These are phyloP conservation scores for Wickerhamiella spandovensis DNA, from an alignment of 805 yeast genomes.

Conservation along the genomic window DNA sequence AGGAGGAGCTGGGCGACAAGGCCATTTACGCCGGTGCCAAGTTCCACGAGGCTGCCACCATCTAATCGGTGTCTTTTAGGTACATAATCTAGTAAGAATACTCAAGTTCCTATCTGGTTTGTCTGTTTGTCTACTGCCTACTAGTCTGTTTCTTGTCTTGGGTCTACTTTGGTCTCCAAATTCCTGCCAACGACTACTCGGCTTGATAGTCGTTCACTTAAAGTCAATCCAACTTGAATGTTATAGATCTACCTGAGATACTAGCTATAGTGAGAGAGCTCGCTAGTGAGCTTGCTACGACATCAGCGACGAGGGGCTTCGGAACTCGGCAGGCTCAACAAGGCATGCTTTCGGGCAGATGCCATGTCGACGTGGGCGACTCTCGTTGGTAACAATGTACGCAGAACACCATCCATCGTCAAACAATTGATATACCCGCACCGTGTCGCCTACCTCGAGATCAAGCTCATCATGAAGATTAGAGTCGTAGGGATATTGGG, in stretches of 20 bases:
- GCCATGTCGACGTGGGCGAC: conserved; percentile 6
- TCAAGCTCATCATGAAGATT: conserved; percentile 74
- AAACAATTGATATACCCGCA: conserved; percentile 64
- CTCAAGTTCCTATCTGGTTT: too few relatives aligned
- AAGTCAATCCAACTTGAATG: too few relatives aligned
- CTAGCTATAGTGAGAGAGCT: too few relatives aligned
- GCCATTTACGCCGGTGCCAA: conserved; percentile 89
- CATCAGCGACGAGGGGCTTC: neutral
- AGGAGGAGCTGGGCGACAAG: conserved; percentile 96
- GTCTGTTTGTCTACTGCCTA: too few relatives aligned
- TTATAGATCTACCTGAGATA: neutral
- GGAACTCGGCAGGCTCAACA: conserved; percentile 1
- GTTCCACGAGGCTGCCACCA: conserved; percentile 48
- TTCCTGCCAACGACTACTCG: too few relatives aligned
- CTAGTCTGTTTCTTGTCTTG: too few relatives aligned
- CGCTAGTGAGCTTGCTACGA: neutral
- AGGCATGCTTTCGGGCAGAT: conserved; percentile 15
- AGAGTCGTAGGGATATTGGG: conserved; percentile 58
- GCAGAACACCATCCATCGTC: conserved; percentile 95
- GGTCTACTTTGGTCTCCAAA: too few relatives aligned
- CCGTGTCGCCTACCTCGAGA: conserved; percentile 51
- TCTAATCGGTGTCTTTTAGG: conserved; percentile 15
- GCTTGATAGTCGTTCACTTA: too few relatives aligned
- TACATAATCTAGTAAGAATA: neutral
- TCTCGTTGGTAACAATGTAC: conserved; percentile 2